Evolutionary conservation across 768 basidiomycete species (phyloP), one percentile per base, ranked within the genome.

Genomic region (Tephrocybe sp.): DNA sequence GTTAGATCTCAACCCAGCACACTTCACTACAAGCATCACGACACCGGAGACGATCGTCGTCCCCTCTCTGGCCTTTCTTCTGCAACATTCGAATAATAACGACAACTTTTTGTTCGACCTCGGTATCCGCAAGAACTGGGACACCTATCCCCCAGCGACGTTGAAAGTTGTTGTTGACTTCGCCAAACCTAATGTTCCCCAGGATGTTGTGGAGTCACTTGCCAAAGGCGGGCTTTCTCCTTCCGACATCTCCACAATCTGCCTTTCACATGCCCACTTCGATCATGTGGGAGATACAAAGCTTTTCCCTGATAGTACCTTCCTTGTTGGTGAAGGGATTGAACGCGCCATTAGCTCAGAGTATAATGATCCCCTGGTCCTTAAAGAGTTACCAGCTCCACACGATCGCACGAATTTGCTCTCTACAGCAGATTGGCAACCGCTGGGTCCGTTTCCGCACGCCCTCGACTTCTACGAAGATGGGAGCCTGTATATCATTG

Each of bases 391-490:
- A 19, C 59, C 26, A 26, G 26, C 7, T 3, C 26, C 59, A 19
- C 26, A 39, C 12, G 48, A 51, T 10, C 61, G 59, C 47, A 58
- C 49, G 13, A 12, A 46, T 11, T 60, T 52, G 34, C 56, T 62
- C 14, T 50, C 49, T 2, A 38, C 54, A 13, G 19, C 14, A 4
- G 45, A 48, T n/a, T 60, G 59, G 59, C 46, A 50, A n/a, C 49
- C 61, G 6, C 19, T 60, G 1, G 61, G 59, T 2, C 55, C 55
- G 1, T 62, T 60, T 16, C 76, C 78, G 22, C 70, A 61, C 19
- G 76, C 78, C 4, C 57, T 75, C 16, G 80, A 85, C 64, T 76
- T 72, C 57, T 82, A 76, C 55, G 72, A 72, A 16, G 83, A 86
- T 53, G 83, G 82, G 6, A 79, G 77, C 56, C 60, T 82, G 32